Evolutionary conservation across 768 basidiomycete species (phyloP).

Genomic region (Lenzites betulinus): DNA sequence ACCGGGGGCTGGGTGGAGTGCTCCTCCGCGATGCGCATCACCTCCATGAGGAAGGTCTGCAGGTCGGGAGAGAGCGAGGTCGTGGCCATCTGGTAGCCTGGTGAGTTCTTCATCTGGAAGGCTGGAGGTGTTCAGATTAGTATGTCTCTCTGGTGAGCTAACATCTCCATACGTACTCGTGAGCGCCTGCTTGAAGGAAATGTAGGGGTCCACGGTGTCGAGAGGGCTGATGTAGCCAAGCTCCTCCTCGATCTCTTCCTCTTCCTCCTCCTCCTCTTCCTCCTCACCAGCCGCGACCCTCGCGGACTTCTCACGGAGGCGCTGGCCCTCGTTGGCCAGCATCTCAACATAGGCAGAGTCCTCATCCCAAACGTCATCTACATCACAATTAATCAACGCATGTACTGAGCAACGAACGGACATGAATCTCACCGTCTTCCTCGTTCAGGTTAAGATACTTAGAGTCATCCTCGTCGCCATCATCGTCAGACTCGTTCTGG

Average conservation of each 20-base stretch:
- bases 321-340: constrained; percentile 82
- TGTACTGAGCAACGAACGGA: not conserved
- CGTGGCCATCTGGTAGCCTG: constrained; percentile 71
- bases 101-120: constrained; percentile 73
- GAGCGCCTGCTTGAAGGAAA: constrained; percentile 75
- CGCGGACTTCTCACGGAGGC: constrained; percentile 65
- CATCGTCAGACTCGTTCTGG: constrained; percentile 43
- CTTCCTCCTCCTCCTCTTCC: constrained; percentile 38
- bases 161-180: constrained; percentile 52
- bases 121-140: constrained; percentile 40
- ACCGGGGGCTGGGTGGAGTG: constrained; percentile 17
- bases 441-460: constrained; percentile 63
- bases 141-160: not conserved
- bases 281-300: constrained; percentile 39
- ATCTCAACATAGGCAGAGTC: constrained; percentile 87
- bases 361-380: constrained; percentile 89
- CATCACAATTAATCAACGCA: not conserved
- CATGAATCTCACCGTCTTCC: constrained; percentile 53
- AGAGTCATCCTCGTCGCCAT: constrained; percentile 51
- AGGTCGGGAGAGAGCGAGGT: constrained; percentile 72
- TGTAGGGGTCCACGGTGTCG: constrained; percentile 77
- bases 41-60: constrained; percentile 82
- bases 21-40: constrained; percentile 72
- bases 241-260: constrained; percentile 75
- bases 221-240: constrained; percentile 84